A percentile compares a stretch with the other conserved stretches of the same genome.
These are phyloP conservation scores for Apiospora arundinis DNA, from an alignment of 2,329 filamentous ascomycete genomes.

Conservation along the genomic window DNA sequence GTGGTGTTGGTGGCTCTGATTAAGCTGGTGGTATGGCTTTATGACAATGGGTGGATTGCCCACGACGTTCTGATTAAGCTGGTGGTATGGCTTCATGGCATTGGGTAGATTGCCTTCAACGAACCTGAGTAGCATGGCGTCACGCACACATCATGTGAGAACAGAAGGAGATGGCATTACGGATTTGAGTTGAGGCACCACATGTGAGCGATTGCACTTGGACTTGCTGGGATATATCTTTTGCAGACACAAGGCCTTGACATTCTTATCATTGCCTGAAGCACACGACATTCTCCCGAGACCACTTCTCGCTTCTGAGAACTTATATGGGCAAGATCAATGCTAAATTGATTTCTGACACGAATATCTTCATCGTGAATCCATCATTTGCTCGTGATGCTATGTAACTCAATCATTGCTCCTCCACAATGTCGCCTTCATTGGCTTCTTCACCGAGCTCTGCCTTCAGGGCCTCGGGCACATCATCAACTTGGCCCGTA, in stretches of 20 bases:
- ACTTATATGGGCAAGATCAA: background rate
- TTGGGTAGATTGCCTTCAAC: background rate
- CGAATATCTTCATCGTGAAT: background rate
- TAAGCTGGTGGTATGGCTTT: background rate
- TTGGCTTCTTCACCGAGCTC: conserved; percentile 60
- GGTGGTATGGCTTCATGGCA: background rate
- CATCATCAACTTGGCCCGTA: conserved; percentile 47
- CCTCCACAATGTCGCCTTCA: conserved; percentile 49
- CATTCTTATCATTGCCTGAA: background rate
- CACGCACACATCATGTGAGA: background rate
- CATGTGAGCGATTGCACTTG: background rate
- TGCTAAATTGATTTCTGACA: background rate
- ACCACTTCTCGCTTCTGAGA: background rate
- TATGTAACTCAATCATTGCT: background rate
- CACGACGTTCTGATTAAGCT: background rate
- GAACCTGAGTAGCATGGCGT: background rate
- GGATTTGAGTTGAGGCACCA: background rate
- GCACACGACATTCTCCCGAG: background rate
- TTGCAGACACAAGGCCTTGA: background rate
- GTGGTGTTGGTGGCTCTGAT: background rate
- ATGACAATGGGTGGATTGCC: too few species aligned
- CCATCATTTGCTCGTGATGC: background rate
- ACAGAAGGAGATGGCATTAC: background rate
- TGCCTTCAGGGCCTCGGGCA: conserved; percentile 48
- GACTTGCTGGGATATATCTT: background rate